phyloP scores from a whole-genome alignment of 2,329 filamentous ascomycete genomes.

The Dryadomyces quercivorus region DNA sequence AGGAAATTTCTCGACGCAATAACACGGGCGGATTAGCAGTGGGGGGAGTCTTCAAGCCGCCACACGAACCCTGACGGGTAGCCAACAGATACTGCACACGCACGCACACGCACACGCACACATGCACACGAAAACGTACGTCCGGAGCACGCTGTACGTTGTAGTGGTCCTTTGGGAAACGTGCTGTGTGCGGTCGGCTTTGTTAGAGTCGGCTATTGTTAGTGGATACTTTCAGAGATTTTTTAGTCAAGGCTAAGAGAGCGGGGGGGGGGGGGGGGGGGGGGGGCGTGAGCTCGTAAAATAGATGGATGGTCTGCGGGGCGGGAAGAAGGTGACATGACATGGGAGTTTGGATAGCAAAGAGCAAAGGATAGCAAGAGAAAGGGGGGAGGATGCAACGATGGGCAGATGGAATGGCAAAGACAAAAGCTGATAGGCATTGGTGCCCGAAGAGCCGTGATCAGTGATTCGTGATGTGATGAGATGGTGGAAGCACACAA shows the following conservation, averaged over 20 bases:
- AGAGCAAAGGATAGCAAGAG: background rate
- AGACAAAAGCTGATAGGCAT: background rate
- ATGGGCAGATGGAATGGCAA: background rate
- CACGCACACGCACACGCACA: too few species aligned
- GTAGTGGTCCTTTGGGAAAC: background rate
- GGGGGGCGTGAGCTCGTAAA: background rate
- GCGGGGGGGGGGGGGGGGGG: background rate
- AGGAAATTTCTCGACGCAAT: conserved; percentile 7
- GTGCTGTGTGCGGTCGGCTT: background rate
- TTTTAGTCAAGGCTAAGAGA: conserved; percentile 1
- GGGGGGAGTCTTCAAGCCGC: background rate
- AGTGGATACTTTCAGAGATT: conserved; percentile 13
- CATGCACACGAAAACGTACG: too few species aligned
- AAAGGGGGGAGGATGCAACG: background rate
- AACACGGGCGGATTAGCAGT: background rate
- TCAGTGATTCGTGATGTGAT: background rate
- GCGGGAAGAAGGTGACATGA: background rate
- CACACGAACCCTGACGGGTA: conserved; percentile 8
- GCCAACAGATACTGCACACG: background rate
- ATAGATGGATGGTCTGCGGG: conserved; percentile 1
- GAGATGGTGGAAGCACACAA: background rate
- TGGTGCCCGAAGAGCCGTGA: background rate
- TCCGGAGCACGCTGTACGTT: background rate
- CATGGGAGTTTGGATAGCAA: background rate
- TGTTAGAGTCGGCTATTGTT: conserved; percentile 13